phyloP scores from a whole-genome alignment of 805 yeast species.

The Saturnispora halmiae region DNA sequence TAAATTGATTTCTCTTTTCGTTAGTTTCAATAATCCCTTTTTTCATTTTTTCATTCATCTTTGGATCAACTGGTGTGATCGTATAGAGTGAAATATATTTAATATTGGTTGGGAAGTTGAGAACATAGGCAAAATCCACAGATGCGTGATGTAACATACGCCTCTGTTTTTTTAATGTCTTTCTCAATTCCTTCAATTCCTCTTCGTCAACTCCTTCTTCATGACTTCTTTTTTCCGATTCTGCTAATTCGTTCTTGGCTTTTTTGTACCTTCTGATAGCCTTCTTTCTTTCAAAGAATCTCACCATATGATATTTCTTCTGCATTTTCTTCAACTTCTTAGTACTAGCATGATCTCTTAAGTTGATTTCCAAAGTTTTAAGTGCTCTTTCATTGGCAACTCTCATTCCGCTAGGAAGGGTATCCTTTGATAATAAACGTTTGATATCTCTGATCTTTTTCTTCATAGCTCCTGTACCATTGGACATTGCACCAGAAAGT shows the following conservation, averaged over 20 bases:
- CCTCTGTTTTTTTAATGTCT: constrained; percentile 31
- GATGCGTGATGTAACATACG: constrained; percentile 48
- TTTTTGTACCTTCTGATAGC: constrained; percentile 62
- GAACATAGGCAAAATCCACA: constrained; percentile 64
- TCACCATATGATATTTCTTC: constrained; percentile 82
- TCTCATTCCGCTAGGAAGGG: constrained; percentile 46
- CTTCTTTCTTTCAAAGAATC: constrained; percentile 85
- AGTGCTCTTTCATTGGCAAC: constrained; percentile 39
- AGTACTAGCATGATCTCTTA: constrained; percentile 33
- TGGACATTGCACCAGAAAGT: constrained; percentile 23
- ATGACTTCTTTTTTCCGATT: constrained; percentile 22
- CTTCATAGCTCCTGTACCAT: constrained; percentile 47
- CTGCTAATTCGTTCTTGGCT: constrained; percentile 33
- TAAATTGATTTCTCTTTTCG: constrained; percentile 35
- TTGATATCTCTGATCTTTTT: constrained; percentile 83
- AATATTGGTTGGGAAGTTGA: constrained; percentile 67
- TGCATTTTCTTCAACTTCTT: constrained; percentile 37
- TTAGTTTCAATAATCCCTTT: constrained; percentile 39
- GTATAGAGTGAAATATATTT: constrained; percentile 79
- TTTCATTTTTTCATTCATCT: constrained; percentile 28
- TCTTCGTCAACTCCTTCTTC: constrained; percentile 16
- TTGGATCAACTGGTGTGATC: constrained; percentile 27
- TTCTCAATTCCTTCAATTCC: constrained; percentile 19
- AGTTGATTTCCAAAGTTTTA: constrained; percentile 39
- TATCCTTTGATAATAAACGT: constrained; percentile 51